Conservation (phyloP, 108 stramenopile genomes). For the Cylindrotheca fusiformis region DNA sequence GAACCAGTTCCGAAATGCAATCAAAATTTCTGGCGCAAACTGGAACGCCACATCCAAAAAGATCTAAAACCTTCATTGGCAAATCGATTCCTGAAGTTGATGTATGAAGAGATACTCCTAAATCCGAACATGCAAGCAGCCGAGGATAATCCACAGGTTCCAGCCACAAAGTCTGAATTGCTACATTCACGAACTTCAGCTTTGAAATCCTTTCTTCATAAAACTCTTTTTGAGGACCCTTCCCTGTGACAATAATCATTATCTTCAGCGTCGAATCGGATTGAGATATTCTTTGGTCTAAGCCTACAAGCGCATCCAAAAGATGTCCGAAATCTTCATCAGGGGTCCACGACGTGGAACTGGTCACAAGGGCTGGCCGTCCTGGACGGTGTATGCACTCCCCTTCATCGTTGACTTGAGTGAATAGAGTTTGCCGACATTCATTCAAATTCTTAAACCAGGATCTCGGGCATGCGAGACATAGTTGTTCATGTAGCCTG, state of each 20-base stretch:
- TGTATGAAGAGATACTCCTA: conserved; percentile 95
- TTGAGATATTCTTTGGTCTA: conserved; percentile 54
- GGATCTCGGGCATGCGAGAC: conserved; percentile 21
- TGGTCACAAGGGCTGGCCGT: conserved; percentile 89
- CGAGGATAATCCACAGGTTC: conserved; percentile 91
- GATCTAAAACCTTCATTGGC: conserved; percentile 99
- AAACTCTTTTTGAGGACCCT: conserved; percentile 87
- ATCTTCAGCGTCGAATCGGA: conserved; percentile 26
- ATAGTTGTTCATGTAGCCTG: conserved; percentile 31
- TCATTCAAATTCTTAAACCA: conserved; percentile 21
- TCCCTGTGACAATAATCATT: conserved; percentile 94
- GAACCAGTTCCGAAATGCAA: conserved; percentile 90
- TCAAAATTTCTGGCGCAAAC: conserved; percentile 90
- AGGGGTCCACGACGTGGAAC: conserved; percentile 96
- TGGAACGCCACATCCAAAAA: conserved; percentile 95
- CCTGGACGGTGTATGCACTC: conserved; percentile 33
- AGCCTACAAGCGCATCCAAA: conserved; percentile 69
- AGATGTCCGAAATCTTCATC: conserved; percentile 98
- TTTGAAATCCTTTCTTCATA: conserved; percentile 72
- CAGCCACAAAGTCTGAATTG: conserved; percentile 91
- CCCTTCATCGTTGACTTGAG: conserved; percentile 21
- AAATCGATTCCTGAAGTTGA: conserved; percentile 96
- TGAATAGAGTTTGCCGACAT: conserved; percentile 59
- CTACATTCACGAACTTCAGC: conserved; percentile 33
- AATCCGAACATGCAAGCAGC: conserved; percentile 83